These are phyloP conservation scores for Podila horticola DNA, from an alignment of 192 early-diverging fungal genomes.

Conservation along the genomic window DNA sequence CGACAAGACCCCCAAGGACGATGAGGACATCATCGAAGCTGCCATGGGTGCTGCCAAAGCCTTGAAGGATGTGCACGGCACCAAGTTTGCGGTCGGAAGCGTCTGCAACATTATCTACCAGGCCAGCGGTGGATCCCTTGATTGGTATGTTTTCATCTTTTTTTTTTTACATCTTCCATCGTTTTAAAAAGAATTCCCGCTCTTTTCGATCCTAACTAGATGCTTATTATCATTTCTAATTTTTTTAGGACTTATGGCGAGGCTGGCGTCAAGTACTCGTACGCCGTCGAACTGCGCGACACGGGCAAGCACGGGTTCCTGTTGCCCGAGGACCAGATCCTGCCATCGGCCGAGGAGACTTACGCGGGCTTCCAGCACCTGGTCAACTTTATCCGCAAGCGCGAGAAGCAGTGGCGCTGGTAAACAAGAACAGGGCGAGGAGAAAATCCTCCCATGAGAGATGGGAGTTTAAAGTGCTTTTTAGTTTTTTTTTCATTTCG, in stretches of 20 bases:
- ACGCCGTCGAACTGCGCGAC: conserved; percentile 70
- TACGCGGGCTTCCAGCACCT: conserved; percentile 47
- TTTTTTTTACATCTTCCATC: neutral
- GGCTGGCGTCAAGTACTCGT: conserved; percentile 67
- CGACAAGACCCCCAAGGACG: conserved; percentile 56
- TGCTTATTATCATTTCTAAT: too few species aligned
- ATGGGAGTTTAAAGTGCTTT: too few species aligned
- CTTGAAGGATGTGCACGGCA: conserved; percentile 65
- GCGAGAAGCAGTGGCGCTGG: conserved; percentile 50
- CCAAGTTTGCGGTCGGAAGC: conserved; percentile 64
- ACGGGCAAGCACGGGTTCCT: conserved; percentile 64
- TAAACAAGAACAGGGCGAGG: neutral
- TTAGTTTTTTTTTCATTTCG: too few species aligned
- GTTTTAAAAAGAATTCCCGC: neutral
- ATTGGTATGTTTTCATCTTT: conserved; percentile 48
- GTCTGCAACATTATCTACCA: conserved; percentile 72
- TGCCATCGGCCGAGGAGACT: conserved; percentile 59
- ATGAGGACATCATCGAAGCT: conserved; percentile 54
- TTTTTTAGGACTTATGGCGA: conserved; percentile 56
- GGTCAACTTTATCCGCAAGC: conserved; percentile 53
- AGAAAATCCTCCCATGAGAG: too few species aligned
- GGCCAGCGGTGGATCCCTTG: conserved; percentile 63
- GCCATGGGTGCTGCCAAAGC: conserved; percentile 60
- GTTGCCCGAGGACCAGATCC: conserved; percentile 64
- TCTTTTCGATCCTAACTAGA: neutral